Evolutionary conservation across 768 basidiomycete species (phyloP).

Genomic region (Amanita rimosa): DNA sequence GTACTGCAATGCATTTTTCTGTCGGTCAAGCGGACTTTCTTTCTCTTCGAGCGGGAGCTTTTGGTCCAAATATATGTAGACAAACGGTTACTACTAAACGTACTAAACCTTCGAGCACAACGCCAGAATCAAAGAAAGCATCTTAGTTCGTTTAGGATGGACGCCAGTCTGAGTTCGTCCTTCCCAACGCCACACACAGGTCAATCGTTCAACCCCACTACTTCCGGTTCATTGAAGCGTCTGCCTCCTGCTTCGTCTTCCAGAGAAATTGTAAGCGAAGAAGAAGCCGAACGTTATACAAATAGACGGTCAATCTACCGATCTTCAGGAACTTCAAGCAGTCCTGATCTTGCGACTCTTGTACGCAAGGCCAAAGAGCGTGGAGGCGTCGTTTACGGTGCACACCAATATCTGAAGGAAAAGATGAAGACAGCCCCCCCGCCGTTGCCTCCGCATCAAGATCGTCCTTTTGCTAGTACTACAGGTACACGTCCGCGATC

Average conservation of each 20-base stretch:
- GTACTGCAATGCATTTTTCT: slow-evolving; percentile 1
- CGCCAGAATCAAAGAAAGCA: slow-evolving; percentile 64
- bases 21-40: no score
- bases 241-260: slow-evolving; percentile 41
- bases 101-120: slow-evolving; percentile 61
- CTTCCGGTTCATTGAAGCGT: slow-evolving; percentile 29
- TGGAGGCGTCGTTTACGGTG: slow-evolving; percentile 28
- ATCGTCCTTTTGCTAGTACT: slow-evolving; percentile 15
- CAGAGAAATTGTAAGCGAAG: slow-evolving; percentile 51
- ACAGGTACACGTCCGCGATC: slow-evolving; percentile 17
- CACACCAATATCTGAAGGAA: slow-evolving; percentile 20
- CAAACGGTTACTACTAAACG: slow-evolving; percentile 37
- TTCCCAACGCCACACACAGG: slow-evolving; percentile 33
- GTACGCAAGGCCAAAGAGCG: slow-evolving; percentile 74
- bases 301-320: slow-evolving; percentile 83
- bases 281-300: slow-evolving; percentile 56
- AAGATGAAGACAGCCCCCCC: slow-evolving; percentile 27
- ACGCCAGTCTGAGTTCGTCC: slow-evolving; percentile 28
- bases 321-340: slow-evolving; percentile 80
- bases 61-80: slow-evolving; percentile 21
- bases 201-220: slow-evolving; percentile 59
- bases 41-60: slow-evolving; percentile 25
- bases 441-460: slow-evolving; percentile 26
- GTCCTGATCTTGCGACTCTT: slow-evolving; percentile 84
- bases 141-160: slow-evolving; percentile 50